Evolutionary conservation across 1,284 basidiomycete species (phyloP).

Genomic region (Ceratobasidium sp.): DNA sequence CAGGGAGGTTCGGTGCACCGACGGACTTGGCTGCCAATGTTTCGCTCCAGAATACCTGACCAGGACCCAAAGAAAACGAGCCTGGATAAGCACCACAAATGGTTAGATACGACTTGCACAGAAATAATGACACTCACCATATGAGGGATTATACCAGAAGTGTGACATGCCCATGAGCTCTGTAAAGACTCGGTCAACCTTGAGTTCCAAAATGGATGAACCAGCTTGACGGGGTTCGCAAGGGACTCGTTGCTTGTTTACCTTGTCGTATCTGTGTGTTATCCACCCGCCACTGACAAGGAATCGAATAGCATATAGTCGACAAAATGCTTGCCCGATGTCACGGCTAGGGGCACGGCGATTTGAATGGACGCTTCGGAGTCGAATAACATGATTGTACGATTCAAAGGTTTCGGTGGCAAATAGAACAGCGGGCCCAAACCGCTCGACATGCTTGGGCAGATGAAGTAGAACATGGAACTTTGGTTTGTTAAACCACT

Average conservation of each 20-base stretch:
- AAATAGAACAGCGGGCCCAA: conserved; percentile 54
- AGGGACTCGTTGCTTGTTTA: background rate
- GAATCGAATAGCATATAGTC: background rate
- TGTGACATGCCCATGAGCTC: background rate
- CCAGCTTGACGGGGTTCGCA: background rate
- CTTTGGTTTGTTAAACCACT: conserved; percentile 55
- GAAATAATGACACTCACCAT: background rate
- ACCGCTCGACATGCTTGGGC: conserved; percentile 45
- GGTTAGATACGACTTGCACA: background rate
- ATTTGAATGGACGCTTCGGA: conserved; percentile 55
- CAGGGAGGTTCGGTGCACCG: no score
- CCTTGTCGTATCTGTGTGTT: background rate
- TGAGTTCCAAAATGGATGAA: background rate
- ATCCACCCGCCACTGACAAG: background rate
- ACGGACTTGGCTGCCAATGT: no score
- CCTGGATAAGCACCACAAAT: background rate
- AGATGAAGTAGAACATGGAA: conserved; percentile 48
- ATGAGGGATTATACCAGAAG: background rate
- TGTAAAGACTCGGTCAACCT: background rate
- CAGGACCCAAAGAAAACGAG: no score
- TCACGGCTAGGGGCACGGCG: conserved; percentile 55
- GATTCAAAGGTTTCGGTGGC: conserved; percentile 58
- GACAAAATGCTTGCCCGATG: conserved; percentile 47
- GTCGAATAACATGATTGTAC: conserved; percentile 56
- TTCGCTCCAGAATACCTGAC: no score